These are phyloP conservation scores for Solanum medicagineum DNA, from an alignment of 257 asterid species.

Conservation along the genomic window DNA sequence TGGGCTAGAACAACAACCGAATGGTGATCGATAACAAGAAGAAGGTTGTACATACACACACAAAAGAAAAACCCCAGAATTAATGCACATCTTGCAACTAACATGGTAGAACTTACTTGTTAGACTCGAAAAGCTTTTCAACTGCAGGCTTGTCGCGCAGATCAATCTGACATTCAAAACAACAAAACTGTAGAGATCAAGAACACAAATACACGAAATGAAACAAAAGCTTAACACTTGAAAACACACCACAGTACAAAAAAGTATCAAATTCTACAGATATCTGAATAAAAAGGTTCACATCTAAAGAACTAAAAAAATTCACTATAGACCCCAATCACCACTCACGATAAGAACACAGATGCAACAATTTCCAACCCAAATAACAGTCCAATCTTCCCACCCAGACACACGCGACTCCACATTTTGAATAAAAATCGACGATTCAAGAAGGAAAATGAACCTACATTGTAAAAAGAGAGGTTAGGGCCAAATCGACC, in stretches of 20 bases:
- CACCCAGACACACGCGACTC: neutral
- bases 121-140: constrained; percentile 65
- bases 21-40: neutral
- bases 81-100: neutral
- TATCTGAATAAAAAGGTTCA: neutral
- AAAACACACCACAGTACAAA: neutral
- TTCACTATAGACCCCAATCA: neutral
- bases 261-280: neutral
- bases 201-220: neutral
- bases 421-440: neutral
- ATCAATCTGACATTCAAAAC: constrained; percentile 53
- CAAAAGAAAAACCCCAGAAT: neutral
- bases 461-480: constrained; percentile 54
- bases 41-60: neutral
- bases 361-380: neutral
- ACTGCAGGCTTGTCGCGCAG: constrained; percentile 80
- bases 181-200: constrained; percentile 4
- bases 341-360: neutral
- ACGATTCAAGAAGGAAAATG: neutral
- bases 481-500: constrained; percentile 51
- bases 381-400: neutral
- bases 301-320: neutral
- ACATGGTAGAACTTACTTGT: constrained; percentile 43
- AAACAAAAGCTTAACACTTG: neutral
- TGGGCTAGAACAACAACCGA: neutral